Base-by-base conservation (phyloP, 352 stramenopile species). In the Globisporangium nodosum region DNA sequence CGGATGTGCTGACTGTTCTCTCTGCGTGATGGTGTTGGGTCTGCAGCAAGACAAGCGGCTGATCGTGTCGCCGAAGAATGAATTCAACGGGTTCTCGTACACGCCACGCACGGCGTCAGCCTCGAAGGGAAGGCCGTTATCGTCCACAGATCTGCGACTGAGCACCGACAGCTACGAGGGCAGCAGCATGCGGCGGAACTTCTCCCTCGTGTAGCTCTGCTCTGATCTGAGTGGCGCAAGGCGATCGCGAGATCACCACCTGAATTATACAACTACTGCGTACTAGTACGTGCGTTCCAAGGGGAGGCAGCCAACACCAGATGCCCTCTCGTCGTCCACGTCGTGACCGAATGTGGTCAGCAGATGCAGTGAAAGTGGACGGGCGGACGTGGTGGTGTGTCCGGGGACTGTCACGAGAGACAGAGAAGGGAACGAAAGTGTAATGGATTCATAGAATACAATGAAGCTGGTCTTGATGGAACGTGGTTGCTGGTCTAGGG, bases 11-110 rank as follows among this genome's bases (percentile, higher is more conserved):
- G 39, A 49, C 30, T 56, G 12, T 5, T 8, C 24, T 60, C 30
- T 64, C 18, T 57, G 50, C 3, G 0, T 45, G 31, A 21, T 52
- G 21, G 11, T 12, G 55, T 21, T 68, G n/a, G 45, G 0, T 57
- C 21, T 69, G 40, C 69, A 92, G 74, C 81, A 91, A 69, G 83
- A 92, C 59, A 83, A 81, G 52, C 81, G 83, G 8, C 63, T 92
- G 18, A 62, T 71, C 6, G 65, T 89, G 39, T 92, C 83, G 18
- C 83, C 83, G 8, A 89, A 90, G 63, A 92, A 94, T 66, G 83
- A 93, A 58, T 94, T 94, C 61, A 74, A 88, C 47, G 83, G 83
- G 20, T 94, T 94, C 50, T 94, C 85, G 39, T 94, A 88, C 65
- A 88, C 83, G 42, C 66, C 71, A 16, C 72, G 56, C 20, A 64